A percentile compares a stretch with the other conserved stretches of the same genome.
These are phyloP conservation scores for Coniferiporia weirii DNA, from an alignment of 1,284 basidiomycete genomes.

Conservation along the genomic window DNA sequence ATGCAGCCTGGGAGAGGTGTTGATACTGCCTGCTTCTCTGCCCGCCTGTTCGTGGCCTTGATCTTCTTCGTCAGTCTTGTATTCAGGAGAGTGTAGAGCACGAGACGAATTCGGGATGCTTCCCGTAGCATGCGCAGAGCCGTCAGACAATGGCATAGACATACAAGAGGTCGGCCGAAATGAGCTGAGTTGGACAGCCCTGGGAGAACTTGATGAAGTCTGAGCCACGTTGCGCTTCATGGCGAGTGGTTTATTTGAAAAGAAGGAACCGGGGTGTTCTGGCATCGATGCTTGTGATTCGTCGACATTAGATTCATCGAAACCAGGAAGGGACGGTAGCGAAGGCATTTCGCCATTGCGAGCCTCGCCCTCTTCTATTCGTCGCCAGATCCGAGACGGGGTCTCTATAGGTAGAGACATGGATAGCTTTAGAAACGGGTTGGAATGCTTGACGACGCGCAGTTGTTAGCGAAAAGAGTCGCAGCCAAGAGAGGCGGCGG, in stretches of 20 bases:
- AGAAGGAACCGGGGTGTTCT: background rate
- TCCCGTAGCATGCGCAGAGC: background rate
- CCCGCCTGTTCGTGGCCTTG: background rate
- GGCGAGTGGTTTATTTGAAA: background rate
- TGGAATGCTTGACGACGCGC: no score
- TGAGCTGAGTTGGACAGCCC: no score
- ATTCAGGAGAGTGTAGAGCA: background rate
- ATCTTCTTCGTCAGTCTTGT: background rate
- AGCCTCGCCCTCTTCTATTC: constrained; percentile 61
- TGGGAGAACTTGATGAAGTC: constrained; percentile 28
- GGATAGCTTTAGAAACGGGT: background rate
- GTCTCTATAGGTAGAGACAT: constrained; percentile 58
- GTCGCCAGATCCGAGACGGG: constrained; percentile 72
- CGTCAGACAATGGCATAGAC: background rate
- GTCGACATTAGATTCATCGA: constrained; percentile 51
- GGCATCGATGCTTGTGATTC: constrained; percentile 1
- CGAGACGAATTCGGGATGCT: no score
- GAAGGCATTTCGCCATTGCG: constrained; percentile 66
- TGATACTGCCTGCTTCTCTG: background rate
- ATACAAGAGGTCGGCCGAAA: background rate
- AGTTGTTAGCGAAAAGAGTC: no score
- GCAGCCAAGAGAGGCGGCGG: no score
- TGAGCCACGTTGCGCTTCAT: constrained; percentile 28
- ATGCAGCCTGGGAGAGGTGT: background rate
- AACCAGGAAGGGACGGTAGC: constrained; percentile 62